phyloP scores from a whole-genome alignment of 176 grass and related monocot species.

The Cenchrus purpureus region DNA sequence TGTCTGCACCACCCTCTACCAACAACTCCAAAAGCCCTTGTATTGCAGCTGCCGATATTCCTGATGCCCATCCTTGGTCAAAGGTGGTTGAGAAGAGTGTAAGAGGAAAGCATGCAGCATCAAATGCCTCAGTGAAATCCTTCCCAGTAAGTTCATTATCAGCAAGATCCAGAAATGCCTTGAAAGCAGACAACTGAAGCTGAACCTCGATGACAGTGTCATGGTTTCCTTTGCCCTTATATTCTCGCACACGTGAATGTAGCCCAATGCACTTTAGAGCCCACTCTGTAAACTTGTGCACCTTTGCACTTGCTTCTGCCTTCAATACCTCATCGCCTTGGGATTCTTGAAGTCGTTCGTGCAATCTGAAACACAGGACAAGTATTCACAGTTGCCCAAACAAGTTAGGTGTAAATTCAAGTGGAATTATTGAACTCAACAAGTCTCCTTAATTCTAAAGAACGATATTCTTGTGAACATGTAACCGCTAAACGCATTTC shows the following conservation, averaged over 20 bases:
- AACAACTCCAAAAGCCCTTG: constrained; percentile 87
- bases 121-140: constrained; percentile 97
- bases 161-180: constrained; percentile 87
- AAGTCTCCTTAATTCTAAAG: not conserved
- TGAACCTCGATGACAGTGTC: constrained; percentile 85
- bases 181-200: constrained; percentile 84
- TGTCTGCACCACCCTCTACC: constrained; percentile 96
- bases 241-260: constrained; percentile 62
- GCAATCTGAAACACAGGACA: constrained; percentile 57
- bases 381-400: not conserved
- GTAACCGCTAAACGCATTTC: not conserved
- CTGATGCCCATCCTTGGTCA: constrained; percentile 84
- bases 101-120: constrained; percentile 96
- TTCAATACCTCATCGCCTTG: constrained; percentile 92
- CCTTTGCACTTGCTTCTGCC: constrained; percentile 84
- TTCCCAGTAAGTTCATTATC: constrained; percentile 92
- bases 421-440: constrained; percentile 14
- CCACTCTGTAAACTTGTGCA: constrained; percentile 98
- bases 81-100: constrained; percentile 90
- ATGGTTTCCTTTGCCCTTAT: constrained; percentile 61
- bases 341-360: constrained; percentile 91
- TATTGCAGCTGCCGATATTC: constrained; percentile 70
- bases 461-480: constrained; percentile 31
- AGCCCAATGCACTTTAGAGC: constrained; percentile 86
- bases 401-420: not conserved